Evolutionary conservation across 306 rosid genomes (phyloP).

Genomic region (Geum urbanum): DNA sequence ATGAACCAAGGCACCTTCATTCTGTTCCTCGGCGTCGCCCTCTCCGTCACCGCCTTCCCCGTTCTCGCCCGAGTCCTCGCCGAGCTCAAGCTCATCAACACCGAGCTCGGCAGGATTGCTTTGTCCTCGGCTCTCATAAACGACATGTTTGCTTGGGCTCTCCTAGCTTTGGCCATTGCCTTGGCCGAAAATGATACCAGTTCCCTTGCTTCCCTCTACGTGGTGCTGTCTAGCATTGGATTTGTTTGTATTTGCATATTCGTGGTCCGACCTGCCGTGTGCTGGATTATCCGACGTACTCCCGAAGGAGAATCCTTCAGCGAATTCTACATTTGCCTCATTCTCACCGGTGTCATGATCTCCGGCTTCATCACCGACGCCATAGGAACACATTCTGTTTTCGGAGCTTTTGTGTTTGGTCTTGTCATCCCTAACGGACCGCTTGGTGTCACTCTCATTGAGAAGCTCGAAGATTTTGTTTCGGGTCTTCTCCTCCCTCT

Average conservation of each 20-base stretch:
- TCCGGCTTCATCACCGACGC: conserved; percentile 89
- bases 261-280: conserved; percentile 51
- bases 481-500: conserved; percentile 93
- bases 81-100: conserved; percentile 71
- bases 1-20: conserved; percentile 25
- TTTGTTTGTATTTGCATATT: conserved; percentile 55
- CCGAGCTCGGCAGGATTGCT: conserved; percentile 70
- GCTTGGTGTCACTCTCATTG: conserved; percentile 72
- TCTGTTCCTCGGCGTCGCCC: conserved; percentile 66
- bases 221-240: conserved; percentile 52
- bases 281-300: conserved; percentile 57
- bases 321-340: conserved; percentile 64
- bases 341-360: conserved; percentile 86
- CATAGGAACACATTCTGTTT: conserved; percentile 84
- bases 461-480: conserved; percentile 91
- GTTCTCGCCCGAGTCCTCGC: conserved; percentile 74
- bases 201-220: conserved; percentile 72
- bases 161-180: conserved; percentile 76
- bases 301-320: conserved; percentile 83
- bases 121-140: conserved; percentile 63
- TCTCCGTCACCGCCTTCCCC: conserved; percentile 74
- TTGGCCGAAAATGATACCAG: conserved; percentile 45
- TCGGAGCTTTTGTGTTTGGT: conserved; percentile 91
- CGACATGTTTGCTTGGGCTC: conserved; percentile 84
- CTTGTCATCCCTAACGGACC: conserved; percentile 87